Percentiles rank a stretch among this genome's conserved stretches.
Evolutionary conservation across 257 asterid species (phyloP).

Genomic region (Nyctanthes arbortristis): DNA sequence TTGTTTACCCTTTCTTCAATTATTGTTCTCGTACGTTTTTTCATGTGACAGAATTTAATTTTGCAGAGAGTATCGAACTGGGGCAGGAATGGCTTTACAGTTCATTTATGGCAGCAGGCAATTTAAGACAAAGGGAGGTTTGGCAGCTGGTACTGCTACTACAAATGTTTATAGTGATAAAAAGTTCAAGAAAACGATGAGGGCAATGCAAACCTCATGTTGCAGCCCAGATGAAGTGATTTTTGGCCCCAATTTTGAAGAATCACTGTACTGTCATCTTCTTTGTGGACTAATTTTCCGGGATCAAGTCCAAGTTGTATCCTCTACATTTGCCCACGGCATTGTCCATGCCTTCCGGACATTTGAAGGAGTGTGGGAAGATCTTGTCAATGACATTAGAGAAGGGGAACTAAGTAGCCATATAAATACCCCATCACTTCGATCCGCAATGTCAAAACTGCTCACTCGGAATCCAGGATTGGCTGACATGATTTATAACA

Average conservation of each 20-base stretch:
- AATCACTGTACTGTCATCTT: slow-evolving; percentile 86
- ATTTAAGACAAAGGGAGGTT: slow-evolving; percentile 92
- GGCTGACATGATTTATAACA: slow-evolving; percentile 48
- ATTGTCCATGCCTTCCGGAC: slow-evolving; percentile 85
- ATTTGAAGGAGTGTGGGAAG: slow-evolving; percentile 77
- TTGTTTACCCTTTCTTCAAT: not conserved
- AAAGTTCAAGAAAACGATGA: slow-evolving; percentile 76
- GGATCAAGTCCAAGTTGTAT: slow-evolving; percentile 72
- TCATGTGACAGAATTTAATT: slow-evolving; percentile 4
- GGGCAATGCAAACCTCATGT: slow-evolving; percentile 78
- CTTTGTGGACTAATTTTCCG: slow-evolving; percentile 73
- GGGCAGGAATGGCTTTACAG: slow-evolving; percentile 80
- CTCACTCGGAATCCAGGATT: slow-evolving; percentile 69
- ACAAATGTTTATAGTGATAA: slow-evolving; percentile 76
- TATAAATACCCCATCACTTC: slow-evolving; percentile 66
- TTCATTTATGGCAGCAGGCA: slow-evolving; percentile 90
- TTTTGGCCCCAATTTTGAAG: slow-evolving; percentile 86
- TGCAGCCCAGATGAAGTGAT: slow-evolving; percentile 97
- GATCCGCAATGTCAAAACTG: slow-evolving; percentile 57
- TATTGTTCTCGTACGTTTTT: not conserved
- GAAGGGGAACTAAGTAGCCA: slow-evolving; percentile 64
- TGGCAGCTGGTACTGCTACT: slow-evolving; percentile 93
- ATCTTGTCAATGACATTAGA: slow-evolving; percentile 61
- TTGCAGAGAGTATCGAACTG: slow-evolving; percentile 70
- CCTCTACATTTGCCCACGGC: slow-evolving; percentile 90